Evolutionary conservation across 2,329 filamentous ascomycete species (phyloP).

Genomic region (Colletotrichum chrysophilum): DNA sequence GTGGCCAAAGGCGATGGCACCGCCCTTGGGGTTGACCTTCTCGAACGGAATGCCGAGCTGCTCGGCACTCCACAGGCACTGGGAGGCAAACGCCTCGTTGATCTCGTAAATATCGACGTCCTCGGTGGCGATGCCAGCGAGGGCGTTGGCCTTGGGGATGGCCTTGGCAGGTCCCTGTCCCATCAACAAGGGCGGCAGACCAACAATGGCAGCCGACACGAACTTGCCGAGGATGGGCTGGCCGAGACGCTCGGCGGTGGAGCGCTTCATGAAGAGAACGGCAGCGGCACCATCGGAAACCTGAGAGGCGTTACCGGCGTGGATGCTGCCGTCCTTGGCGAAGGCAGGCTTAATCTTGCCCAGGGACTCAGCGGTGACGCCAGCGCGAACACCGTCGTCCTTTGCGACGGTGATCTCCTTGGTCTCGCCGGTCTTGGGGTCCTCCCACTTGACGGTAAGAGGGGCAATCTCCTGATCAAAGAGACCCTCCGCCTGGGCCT

Average conservation of each 20-base stretch:
- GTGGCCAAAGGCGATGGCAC: constrained; percentile 95
- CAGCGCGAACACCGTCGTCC: constrained; percentile 86
- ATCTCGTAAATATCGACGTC: constrained; percentile 99
- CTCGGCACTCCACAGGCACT: constrained; percentile 92
- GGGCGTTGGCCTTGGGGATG: constrained; percentile 89
- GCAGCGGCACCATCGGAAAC: constrained; percentile 96
- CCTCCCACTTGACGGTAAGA: constrained; percentile 83
- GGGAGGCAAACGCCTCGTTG: constrained; percentile 97
- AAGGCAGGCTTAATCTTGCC: constrained; percentile 91
- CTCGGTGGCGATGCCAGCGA: constrained; percentile 83
- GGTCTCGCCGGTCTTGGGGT: constrained; percentile 88
- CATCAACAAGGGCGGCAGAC: constrained; percentile 93
- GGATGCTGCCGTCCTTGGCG: constrained; percentile 89
- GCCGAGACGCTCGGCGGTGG: constrained; percentile 84
- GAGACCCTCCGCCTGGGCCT: constrained; percentile 86
- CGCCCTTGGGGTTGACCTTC: constrained; percentile 97
- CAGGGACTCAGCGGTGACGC: constrained; percentile 88
- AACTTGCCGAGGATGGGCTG: constrained; percentile 94
- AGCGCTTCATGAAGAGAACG: constrained; percentile 93
- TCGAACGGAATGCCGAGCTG: constrained; percentile 81
- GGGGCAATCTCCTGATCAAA: constrained; percentile 93
- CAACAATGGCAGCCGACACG: constrained; percentile 83
- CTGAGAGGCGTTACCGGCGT: constrained; percentile 95
- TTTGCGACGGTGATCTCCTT: constrained; percentile 82
- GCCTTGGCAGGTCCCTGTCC: constrained; percentile 94